phyloP scores from a whole-genome alignment of 2,329 filamentous ascomycete species.

The Scedosporium boydii region DNA sequence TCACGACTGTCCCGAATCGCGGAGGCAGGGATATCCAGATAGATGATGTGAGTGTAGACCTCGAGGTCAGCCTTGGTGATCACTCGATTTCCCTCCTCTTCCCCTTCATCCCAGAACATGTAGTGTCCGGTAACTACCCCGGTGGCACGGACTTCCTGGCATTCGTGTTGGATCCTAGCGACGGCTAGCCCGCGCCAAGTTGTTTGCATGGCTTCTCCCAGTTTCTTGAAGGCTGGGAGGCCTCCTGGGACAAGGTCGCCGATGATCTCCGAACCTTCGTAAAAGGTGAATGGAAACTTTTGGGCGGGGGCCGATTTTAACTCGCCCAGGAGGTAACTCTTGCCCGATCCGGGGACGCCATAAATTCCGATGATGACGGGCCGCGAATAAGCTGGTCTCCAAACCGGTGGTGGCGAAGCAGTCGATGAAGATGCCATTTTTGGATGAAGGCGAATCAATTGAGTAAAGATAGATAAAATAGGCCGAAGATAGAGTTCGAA shows the following conservation, averaged over 20 bases:
- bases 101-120: conserved; percentile 40
- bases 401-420: too few species aligned
- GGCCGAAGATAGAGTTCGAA: too few species aligned
- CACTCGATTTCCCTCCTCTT: conserved; percentile 20
- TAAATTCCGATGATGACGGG: neutral
- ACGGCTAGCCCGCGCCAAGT: neutral
- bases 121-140: conserved; percentile 46
- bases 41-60: conserved; percentile 48
- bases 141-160: conserved; percentile 1
- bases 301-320: neutral
- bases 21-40: conserved; percentile 33
- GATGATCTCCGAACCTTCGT: neutral
- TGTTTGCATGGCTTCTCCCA: neutral
- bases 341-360: neutral
- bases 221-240: neutral
- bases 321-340: neutral
- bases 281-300: neutral
- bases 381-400: too few species aligned
- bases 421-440: too few species aligned
- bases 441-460: too few species aligned
- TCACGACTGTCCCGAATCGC: conserved; percentile 25
- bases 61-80: conserved; percentile 34
- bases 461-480: too few species aligned
- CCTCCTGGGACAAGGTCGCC: neutral
- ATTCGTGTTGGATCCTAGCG: neutral